Base-by-base conservation (phyloP, 1,284 basidiomycete genomes). In the Marasmius fiardii region DNA sequence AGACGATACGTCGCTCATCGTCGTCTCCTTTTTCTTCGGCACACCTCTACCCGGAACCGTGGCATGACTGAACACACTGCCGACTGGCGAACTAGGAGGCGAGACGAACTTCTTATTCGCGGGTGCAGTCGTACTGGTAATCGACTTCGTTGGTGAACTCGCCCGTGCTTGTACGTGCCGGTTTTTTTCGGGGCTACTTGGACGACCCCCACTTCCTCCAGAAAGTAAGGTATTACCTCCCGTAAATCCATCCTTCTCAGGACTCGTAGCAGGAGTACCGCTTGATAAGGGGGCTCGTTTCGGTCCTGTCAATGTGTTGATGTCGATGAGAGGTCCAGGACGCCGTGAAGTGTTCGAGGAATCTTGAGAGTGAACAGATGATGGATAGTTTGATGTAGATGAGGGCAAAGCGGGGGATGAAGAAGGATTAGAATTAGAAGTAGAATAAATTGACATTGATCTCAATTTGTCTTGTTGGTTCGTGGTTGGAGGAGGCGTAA, bases 261-360 rank as follows among this genome's bases (percentile, higher is more conserved):
- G 28, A 16, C 47, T 23, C 39, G 6, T 2, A 24, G 20, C 33
- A 41, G 8, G 24, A n/a, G n/a, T 20, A 21, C 56, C 56, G 20
- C 61, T 45, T 10, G 59, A 60, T 21, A 63, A 63, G 7, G 64
- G 53, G n/a, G 62, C 65, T 47, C 66, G 67, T 18, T 64, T 61
- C 5, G 61, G 56, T 11, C 56, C 66, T n/a, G 71, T 73, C 7
- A 79, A 65, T 56, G 71, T 68, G 47, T 68, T 71, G 52, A 79
- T 78, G 55, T 78, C 75, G 44, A 79, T 76, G 16, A 79, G 69
- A 3, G 77, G 77, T 55, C 76, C 77, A 1, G 61, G 65, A 47
- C 56, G 58, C 4, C 23, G 33, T 24, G 45, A 31, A 28, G 14
- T 50, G 1, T 28, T 23, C 6, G 47, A 41, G 14, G 39, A 41